Conservation (phyloP, 225 moss, liverwort and hornwort genomes). For the Pseudoscleropodium purum region DNA sequence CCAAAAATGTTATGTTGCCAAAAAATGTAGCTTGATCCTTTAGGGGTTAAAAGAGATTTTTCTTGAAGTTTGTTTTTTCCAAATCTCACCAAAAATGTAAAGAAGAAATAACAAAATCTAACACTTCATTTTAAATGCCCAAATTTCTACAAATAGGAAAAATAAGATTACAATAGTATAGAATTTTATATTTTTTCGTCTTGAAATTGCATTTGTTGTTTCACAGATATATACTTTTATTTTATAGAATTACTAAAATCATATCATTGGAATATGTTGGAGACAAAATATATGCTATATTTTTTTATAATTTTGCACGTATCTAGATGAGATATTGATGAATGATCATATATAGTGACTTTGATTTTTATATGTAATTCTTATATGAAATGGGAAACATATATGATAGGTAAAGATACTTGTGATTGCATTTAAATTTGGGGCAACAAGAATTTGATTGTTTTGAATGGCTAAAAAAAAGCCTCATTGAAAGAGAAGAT, state of each 20-base stretch:
- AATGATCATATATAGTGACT: not conserved
- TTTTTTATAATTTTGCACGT: not conserved
- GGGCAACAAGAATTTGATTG: too few relatives aligned
- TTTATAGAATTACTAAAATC: fast-evolving
- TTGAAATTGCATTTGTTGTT: not conserved
- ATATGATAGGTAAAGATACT: not conserved
- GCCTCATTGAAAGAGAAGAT: too few relatives aligned
- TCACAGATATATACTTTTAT: not conserved
- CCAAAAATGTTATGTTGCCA: too few relatives aligned
- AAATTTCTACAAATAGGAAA: not conserved
- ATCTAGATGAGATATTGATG: not conserved
- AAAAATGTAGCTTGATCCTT: too few relatives aligned
- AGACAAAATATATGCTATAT: not conserved
- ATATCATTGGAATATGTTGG: not conserved
- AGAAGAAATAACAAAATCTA: too few relatives aligned
- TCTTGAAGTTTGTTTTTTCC: too few relatives aligned
- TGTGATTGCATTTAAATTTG: not conserved
- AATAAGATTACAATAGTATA: not conserved
- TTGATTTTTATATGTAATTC: not conserved
- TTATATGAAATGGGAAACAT: not conserved
- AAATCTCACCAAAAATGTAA: too few relatives aligned
- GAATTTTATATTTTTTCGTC: not conserved
- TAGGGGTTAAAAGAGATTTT: too few relatives aligned
- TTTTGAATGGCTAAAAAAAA: too few relatives aligned
- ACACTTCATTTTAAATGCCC: too few relatives aligned